These are phyloP conservation scores for Monilinia aucupariae DNA, from an alignment of 2,329 filamentous ascomycete species.

Conservation along the genomic window DNA sequence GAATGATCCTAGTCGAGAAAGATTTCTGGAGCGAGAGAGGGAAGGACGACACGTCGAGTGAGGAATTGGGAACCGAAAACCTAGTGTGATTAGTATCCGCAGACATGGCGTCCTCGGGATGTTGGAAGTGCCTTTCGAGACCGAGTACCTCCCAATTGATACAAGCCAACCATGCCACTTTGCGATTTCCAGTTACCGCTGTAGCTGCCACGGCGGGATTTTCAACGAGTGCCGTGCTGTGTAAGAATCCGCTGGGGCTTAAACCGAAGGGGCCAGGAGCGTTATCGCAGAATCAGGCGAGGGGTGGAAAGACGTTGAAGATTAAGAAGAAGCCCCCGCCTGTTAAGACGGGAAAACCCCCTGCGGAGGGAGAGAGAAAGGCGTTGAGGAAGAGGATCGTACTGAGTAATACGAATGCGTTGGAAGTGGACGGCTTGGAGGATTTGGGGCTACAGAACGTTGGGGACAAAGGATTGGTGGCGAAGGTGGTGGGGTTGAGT, in stretches of 20 bases:
- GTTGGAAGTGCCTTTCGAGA: slow-evolving; percentile 54
- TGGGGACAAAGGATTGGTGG: slow-evolving; percentile 49
- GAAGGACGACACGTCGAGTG: slow-evolving; percentile 6
- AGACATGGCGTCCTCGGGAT: slow-evolving; percentile 51
- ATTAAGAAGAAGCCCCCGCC: slow-evolving; percentile 46
- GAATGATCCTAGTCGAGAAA: slow-evolving; percentile 12
- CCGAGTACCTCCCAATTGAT: slow-evolving; percentile 40
- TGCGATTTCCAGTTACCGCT: slow-evolving; percentile 34
- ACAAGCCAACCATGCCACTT: slow-evolving; percentile 34
- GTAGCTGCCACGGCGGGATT: slow-evolving; percentile 24
- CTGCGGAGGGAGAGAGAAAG: slow-evolving; percentile 74
- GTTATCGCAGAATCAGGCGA: slow-evolving; percentile 13
- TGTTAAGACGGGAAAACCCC: slow-evolving; percentile 43
- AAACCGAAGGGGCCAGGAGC: slow-evolving; percentile 10
- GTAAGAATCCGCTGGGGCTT: slow-evolving; percentile 11
- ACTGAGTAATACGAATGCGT: slow-evolving; percentile 88
- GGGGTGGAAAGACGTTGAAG: slow-evolving; percentile 25
- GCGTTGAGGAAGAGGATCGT: slow-evolving; percentile 82
- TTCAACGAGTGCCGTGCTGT: slow-evolving; percentile 31
- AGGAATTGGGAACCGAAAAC: neutral
- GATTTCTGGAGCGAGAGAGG: slow-evolving; percentile 12
- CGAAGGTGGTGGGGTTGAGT: slow-evolving; percentile 64
- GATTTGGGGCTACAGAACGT: slow-evolving; percentile 54
- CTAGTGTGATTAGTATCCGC: neutral
- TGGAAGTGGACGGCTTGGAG: slow-evolving; percentile 65